A percentile compares a stretch with the other conserved stretches of the same genome.
These are phyloP conservation scores for Craterostigma plantagineum DNA, from an alignment of 257 asterid genomes.

Conservation along the genomic window DNA sequence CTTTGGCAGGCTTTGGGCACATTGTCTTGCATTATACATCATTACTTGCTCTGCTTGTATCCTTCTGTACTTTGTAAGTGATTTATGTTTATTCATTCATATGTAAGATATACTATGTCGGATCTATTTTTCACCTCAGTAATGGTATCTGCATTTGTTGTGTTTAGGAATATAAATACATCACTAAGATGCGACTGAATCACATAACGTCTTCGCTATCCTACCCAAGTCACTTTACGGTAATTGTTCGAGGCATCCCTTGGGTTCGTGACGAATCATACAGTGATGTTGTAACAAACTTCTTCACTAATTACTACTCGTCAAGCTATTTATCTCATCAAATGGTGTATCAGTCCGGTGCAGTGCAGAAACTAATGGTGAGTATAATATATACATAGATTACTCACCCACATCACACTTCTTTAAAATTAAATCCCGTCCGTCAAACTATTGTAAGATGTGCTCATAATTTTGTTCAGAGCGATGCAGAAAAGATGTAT, in stretches of 20 bases:
- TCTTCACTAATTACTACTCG: conserved; percentile 63
- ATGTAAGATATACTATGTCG: conserved; percentile 1
- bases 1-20: conserved; percentile 83
- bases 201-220: conserved; percentile 46
- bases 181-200: conserved; percentile 55
- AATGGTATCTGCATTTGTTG: conserved; percentile 8
- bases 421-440: not conserved
- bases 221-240: conserved; percentile 65
- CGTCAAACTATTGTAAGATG: not conserved
- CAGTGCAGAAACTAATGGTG: conserved; percentile 83
- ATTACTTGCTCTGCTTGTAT: conserved; percentile 50
- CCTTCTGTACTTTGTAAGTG: conserved; percentile 80
- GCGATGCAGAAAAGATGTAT: conserved; percentile 84
- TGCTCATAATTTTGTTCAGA: conserved; percentile 21
- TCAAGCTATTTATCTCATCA: conserved; percentile 87
- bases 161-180: conserved; percentile 64
- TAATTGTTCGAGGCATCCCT: conserved; percentile 89
- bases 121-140: conserved; percentile 4
- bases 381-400: conserved; percentile 12
- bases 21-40: conserved; percentile 66
- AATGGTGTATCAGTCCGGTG: conserved; percentile 65
- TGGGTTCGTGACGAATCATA: conserved; percentile 56
- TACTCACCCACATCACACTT: not conserved
- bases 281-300: conserved; percentile 40
- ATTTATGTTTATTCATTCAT: conserved; percentile 5